Evolutionary conservation across 1,284 basidiomycete species (phyloP).

Genomic region (Neonothopanus nambi): DNA sequence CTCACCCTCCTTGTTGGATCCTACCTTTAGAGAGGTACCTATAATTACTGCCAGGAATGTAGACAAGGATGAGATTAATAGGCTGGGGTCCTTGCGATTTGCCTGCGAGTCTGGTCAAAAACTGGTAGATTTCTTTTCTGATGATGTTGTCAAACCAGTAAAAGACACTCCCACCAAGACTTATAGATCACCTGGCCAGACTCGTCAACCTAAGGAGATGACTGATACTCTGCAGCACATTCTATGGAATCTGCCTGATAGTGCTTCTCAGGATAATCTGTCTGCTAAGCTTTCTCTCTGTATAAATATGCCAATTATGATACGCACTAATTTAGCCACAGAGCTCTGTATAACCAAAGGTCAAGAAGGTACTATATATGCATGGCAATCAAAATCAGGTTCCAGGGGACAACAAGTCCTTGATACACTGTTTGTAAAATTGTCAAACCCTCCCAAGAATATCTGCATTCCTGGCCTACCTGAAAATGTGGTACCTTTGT

Average conservation of each 20-base stretch:
- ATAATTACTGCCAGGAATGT: slow-evolving; percentile 34
- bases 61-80: slow-evolving; percentile 35
- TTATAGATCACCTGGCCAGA: too few species aligned
- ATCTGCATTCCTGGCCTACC: slow-evolving; percentile 34
- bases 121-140: too few species aligned
- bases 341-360: slow-evolving; percentile 42
- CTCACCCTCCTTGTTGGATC: neutral
- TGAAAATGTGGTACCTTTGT: slow-evolving; percentile 39
- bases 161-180: too few species aligned
- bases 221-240: slow-evolving; percentile 20
- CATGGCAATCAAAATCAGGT: slow-evolving; percentile 29
- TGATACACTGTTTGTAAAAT: slow-evolving; percentile 23
- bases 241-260: slow-evolving; percentile 29
- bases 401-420: neutral
- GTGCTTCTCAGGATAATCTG: slow-evolving; percentile 21
- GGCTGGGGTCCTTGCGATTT: slow-evolving; percentile 16
- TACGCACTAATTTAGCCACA: slow-evolving; percentile 36
- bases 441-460: slow-evolving; percentile 29
- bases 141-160: too few species aligned
- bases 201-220: neutral
- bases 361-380: slow-evolving; percentile 35
- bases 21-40: slow-evolving; percentile 29
- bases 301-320: slow-evolving; percentile 40
- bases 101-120: too few species aligned
- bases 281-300: slow-evolving; percentile 35